A percentile compares a stretch with the other conserved stretches of the same genome.
Evolutionary conservation across 768 basidiomycete genomes (phyloP).

Genomic region (Kwoniella sp.): DNA sequence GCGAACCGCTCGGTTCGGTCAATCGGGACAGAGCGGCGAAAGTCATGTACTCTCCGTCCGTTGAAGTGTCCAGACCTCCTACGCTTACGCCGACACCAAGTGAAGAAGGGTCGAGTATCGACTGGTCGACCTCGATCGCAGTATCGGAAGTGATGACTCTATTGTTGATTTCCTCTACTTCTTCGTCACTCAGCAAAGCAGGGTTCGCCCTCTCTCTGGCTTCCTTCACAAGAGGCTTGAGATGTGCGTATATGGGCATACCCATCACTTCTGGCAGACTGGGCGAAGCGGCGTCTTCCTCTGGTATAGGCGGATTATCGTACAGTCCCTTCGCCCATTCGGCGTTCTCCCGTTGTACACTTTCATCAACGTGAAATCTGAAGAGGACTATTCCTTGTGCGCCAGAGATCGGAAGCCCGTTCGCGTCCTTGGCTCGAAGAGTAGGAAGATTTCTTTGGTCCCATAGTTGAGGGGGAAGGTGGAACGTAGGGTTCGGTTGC

Average conservation of each 20-base stretch:
- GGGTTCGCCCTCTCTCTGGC: slow-evolving; percentile 15
- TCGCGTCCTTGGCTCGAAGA: slow-evolving; percentile 38
- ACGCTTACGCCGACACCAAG: slow-evolving; percentile 7
- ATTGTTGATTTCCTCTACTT: slow-evolving; percentile 28
- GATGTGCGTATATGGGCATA: slow-evolving; percentile 11
- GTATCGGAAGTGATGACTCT: slow-evolving; percentile 1
- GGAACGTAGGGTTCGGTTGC: slow-evolving; percentile 43
- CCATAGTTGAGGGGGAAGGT: slow-evolving; percentile 43
- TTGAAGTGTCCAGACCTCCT: background rate
- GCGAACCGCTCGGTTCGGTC: background rate
- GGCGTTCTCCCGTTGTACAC: slow-evolving; percentile 34
- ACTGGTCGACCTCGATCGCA: slow-evolving; percentile 11
- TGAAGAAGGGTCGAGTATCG: slow-evolving; percentile 6
- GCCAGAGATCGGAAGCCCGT: slow-evolving; percentile 39
- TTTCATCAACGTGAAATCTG: slow-evolving; percentile 49
- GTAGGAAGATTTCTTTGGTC: slow-evolving; percentile 32
- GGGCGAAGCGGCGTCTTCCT: slow-evolving; percentile 29
- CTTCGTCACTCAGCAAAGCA: slow-evolving; percentile 12
- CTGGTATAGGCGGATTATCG: slow-evolving; percentile 46
- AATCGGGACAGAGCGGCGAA: slow-evolving; percentile 18
- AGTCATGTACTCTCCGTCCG: slow-evolving; percentile 14
- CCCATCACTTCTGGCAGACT: slow-evolving; percentile 32
- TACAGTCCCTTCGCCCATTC: slow-evolving; percentile 48
- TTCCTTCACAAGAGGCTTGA: slow-evolving; percentile 22
- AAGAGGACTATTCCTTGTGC: slow-evolving; percentile 42